phyloP scores from a whole-genome alignment of 352 stramenopile genomes.

The Phytophthora colocasiae region DNA sequence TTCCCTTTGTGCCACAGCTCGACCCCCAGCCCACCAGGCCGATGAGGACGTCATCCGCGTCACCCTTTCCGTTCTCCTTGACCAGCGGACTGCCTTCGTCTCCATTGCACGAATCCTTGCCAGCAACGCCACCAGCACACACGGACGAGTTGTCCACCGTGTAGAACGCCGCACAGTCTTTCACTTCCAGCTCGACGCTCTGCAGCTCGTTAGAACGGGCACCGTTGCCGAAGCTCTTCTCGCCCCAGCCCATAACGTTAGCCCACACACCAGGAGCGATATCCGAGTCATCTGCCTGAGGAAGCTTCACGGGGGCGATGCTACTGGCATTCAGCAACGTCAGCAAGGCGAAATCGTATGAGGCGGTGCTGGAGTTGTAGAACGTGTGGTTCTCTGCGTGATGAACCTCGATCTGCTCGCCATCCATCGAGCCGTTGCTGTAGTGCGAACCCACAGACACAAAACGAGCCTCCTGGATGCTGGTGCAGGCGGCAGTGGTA shows the following conservation, averaged over 20 bases:
- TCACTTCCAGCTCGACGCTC: background rate
- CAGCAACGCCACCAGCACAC: slow-evolving; percentile 6
- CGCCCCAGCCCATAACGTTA: background rate
- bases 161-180: background rate
- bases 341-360: slow-evolving; percentile 8
- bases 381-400: slow-evolving; percentile 7
- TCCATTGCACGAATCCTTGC: slow-evolving; percentile 42
- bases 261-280: background rate
- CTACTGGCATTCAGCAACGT: slow-evolving; percentile 4
- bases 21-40: slow-evolving; percentile 58
- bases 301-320: background rate
- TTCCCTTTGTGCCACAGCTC: slow-evolving; percentile 43
- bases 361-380: slow-evolving; percentile 5
- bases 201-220: slow-evolving; percentile 2
- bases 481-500: slow-evolving; percentile 4
- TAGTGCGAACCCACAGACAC: slow-evolving; percentile 7
- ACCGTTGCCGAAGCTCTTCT: background rate
- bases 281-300: slow-evolving; percentile 1
- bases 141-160: slow-evolving; percentile 10
- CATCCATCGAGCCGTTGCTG: background rate
- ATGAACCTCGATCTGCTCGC: slow-evolving; percentile 9
- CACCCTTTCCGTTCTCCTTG: slow-evolving; percentile 18
- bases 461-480: slow-evolving; percentile 4
- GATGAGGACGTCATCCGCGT: slow-evolving; percentile 38
- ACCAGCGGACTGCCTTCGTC: slow-evolving; percentile 57